Conservation (phyloP, 2,329 filamentous ascomycete species). For the Alternaria sp. region DNA sequence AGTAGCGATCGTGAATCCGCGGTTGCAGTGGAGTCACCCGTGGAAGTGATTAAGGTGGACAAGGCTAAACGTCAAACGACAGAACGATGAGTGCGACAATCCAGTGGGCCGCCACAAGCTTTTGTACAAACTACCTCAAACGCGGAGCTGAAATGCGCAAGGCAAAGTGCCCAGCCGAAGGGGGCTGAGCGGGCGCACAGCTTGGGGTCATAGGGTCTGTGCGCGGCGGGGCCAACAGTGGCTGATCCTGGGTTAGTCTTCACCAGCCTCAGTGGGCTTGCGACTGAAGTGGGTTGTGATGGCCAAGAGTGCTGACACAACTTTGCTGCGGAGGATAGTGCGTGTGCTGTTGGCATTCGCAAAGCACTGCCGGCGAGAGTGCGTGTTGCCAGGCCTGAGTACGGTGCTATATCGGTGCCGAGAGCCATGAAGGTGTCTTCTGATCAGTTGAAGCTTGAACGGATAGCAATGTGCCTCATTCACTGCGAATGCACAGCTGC, state of each 20-base stretch:
- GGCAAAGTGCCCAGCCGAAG: slow-evolving; percentile 15
- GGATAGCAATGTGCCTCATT: not conserved
- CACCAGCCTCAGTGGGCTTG: slow-evolving; percentile 33
- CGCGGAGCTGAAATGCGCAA: slow-evolving; percentile 15
- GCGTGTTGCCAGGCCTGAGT: not conserved
- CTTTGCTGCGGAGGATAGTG: slow-evolving; percentile 16
- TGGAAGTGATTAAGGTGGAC: not conserved
- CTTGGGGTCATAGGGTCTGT: not conserved
- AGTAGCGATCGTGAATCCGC: slow-evolving; percentile 1
- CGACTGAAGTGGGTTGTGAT: slow-evolving; percentile 7
- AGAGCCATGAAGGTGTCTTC: not conserved
- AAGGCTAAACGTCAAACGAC: not conserved
- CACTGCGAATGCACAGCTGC: not conserved
- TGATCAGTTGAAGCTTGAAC: not conserved
- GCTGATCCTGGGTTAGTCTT: slow-evolving; percentile 13
- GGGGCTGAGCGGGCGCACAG: slow-evolving; percentile 21
- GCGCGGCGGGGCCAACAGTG: slow-evolving; percentile 13
- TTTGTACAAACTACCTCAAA: slow-evolving; percentile 14
- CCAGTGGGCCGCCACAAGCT: slow-evolving; percentile 4
- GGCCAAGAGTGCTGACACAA: slow-evolving; percentile 16
- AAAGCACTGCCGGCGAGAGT: not conserved
- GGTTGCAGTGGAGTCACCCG: not conserved
- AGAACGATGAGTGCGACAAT: not conserved
- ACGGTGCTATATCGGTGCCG: not conserved
- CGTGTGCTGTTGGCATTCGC: not conserved